Percentiles rank a stretch among this genome's conserved stretches.
phyloP scores from a whole-genome alignment of 2,329 filamentous ascomycete species.

The Ophiosphaerella herpotricha region DNA sequence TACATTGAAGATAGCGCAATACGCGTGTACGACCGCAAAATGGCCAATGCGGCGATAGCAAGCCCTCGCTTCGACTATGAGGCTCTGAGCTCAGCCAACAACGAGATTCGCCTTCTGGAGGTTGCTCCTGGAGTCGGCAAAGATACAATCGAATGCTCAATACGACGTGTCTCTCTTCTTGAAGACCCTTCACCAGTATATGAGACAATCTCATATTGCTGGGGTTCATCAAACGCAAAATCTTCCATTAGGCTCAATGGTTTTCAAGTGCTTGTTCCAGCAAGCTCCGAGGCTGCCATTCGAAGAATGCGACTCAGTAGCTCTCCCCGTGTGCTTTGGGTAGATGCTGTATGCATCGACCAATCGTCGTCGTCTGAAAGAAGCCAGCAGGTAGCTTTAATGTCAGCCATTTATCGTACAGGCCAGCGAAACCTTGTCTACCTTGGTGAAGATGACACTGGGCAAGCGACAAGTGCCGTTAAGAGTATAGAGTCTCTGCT shows the following conservation, averaged over 20 bases:
- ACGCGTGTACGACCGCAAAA: no score
- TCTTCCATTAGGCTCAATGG: not conserved
- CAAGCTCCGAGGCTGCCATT: not conserved
- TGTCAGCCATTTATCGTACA: not conserved
- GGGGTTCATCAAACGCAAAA: not conserved
- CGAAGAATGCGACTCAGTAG: not conserved
- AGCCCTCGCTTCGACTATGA: no score
- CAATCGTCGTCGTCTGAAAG: not conserved
- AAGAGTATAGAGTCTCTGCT: not conserved
- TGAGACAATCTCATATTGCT: conserved; percentile 4
- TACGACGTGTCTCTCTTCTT: not conserved
- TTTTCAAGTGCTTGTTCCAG: not conserved
- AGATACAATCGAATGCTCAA: not conserved
- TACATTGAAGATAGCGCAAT: no score
- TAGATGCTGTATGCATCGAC: conserved; percentile 4
- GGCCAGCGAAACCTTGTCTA: not conserved
- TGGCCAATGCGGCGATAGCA: no score
- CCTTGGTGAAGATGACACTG: conserved; percentile 1
- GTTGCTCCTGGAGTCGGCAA: not conserved
- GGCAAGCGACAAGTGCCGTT: not conserved
- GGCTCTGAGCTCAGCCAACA: not conserved
- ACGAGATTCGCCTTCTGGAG: not conserved
- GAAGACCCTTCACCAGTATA: not conserved
- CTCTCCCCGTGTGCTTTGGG: not conserved
- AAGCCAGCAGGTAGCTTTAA: conserved; percentile 1